Base-by-base conservation (phyloP, 805 yeast genomes). In the Saturnispora mendoncae region DNA sequence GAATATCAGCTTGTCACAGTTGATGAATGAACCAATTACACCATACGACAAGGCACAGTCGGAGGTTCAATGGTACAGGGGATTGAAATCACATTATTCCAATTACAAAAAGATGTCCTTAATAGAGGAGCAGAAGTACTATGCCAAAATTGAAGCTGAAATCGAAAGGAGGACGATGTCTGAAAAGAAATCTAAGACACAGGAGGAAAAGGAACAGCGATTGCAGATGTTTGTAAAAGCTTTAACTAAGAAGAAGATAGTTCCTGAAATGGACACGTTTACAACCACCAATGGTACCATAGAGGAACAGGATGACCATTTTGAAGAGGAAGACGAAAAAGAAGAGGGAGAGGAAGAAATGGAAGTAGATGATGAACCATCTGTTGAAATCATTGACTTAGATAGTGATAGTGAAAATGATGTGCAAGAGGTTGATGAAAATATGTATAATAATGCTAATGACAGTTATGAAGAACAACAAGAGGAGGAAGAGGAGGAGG, bases 121-220 rank as follows among this genome's bases (percentile, higher is more conserved):
- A 26, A 46, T 48, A 15, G 66, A 68, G 31, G 73, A 69, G 42
- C 52, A 53, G 31, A 38, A 44, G 25, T 64, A 67, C 40, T 61
- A 65, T 32, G 58, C 60, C 10, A 56, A 59, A 25, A 38, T 69
- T 9, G 58, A 60, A 28, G 44, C 49, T 10, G 72, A 68, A 27
- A 56, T 58, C 18, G 36, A 33, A 25, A 20, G 42, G 9, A 35
- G 41, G 29, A 33, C 35, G 7, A 38, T 41, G 27, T 31, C 27
- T 14, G 21, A 31, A 2, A 39, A 32, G 32, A 38, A 38, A 26
- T 13, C 43, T 19, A 23, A 38, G 9, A 40, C 36, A 12, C 39
- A 38, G 6, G 33, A 24, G 23, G 28, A 32, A 6, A 38, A 40
- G 41, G 36, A 31, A 2, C 8, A 18, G 6, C 33, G 27, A 26